Evolutionary conservation across 2,329 filamentous ascomycete genomes (phyloP).

Genomic region (Botrytis sinoallii): DNA sequence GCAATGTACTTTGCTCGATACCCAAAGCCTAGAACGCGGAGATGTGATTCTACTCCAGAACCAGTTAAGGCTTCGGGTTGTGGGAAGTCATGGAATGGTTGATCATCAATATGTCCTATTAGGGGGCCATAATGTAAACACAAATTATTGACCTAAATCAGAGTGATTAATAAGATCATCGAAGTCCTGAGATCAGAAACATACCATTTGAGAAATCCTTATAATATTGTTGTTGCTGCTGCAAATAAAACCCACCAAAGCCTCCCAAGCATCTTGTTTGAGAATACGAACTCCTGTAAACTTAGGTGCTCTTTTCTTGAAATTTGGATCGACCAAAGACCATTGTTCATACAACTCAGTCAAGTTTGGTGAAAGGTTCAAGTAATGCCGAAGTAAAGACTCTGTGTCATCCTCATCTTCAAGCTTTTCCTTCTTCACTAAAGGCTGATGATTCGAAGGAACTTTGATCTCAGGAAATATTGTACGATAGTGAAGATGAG

Average conservation of each 20-base stretch:
- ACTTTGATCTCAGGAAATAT: conserved; percentile 50
- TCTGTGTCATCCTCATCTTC: conserved; percentile 65
- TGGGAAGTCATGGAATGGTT: conserved; percentile 85
- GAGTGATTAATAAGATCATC: not conserved
- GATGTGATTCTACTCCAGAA: conserved; percentile 71
- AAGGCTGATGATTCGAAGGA: conserved; percentile 38
- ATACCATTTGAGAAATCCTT: conserved; percentile 90
- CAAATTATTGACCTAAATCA: conserved; percentile 69
- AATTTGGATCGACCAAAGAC: conserved; percentile 82
- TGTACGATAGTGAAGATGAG: conserved; percentile 75
- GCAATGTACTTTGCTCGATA: conserved; percentile 93
- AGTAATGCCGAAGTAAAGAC: conserved; percentile 74
- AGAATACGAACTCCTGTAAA: conserved; percentile 92
- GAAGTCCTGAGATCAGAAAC: conserved; percentile 8
- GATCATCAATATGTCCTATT: conserved; percentile 66
- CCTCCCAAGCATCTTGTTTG: conserved; percentile 94
- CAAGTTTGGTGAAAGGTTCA: conserved; percentile 80
- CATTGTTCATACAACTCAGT: conserved; percentile 77
- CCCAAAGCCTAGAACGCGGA: conserved; percentile 85
- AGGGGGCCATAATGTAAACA: conserved; percentile 80
- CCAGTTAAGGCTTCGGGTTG: conserved; percentile 68
- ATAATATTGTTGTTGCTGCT: conserved; percentile 98
- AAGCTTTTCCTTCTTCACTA: conserved; percentile 40
- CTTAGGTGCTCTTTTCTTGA: conserved; percentile 77
- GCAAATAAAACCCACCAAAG: conserved; percentile 91